Evolutionary conservation across 2,329 filamentous ascomycete genomes (phyloP).

Genomic region (Nemania sp.): DNA sequence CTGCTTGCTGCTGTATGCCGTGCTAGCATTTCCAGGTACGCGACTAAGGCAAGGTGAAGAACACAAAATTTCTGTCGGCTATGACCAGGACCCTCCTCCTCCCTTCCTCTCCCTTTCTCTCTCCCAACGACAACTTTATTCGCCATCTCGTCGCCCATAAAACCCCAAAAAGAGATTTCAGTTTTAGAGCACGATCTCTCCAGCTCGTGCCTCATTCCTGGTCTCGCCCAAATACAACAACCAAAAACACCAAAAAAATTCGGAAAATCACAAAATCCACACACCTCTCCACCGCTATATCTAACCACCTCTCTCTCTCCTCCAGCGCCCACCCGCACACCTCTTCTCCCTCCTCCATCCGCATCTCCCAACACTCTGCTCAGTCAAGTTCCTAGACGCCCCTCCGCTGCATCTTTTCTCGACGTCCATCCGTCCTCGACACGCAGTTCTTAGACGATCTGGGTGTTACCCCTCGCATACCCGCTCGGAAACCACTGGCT

Average conservation of each 20-base stretch:
- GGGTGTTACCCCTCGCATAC: slow-evolving; percentile 21
- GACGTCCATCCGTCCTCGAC: slow-evolving; percentile 15
- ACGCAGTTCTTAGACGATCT: slow-evolving; percentile 18
- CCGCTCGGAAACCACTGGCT: slow-evolving; percentile 20
- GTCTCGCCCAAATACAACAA: slow-evolving; percentile 58
- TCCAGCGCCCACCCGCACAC: slow-evolving; percentile 15
- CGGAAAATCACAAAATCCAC: slow-evolving; percentile 58
- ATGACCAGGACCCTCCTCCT: slow-evolving; percentile 35
- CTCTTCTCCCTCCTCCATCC: slow-evolving; percentile 4
- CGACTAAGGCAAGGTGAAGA: slow-evolving; percentile 33
- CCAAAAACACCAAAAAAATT: slow-evolving; percentile 62
- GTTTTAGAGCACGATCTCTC: slow-evolving; percentile 54
- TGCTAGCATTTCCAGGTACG: slow-evolving; percentile 20
- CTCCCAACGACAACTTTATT: slow-evolving; percentile 55
- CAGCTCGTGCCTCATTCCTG: slow-evolving; percentile 61
- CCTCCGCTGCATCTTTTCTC: slow-evolving; percentile 14
- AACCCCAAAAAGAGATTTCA: slow-evolving; percentile 55
- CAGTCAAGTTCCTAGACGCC: slow-evolving; percentile 4
- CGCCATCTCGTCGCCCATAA: slow-evolving; percentile 48
- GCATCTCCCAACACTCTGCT: slow-evolving; percentile 12
- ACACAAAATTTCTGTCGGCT: slow-evolving; percentile 41
- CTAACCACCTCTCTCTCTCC: slow-evolving; percentile 16
- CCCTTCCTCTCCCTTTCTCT: slow-evolving; percentile 46
- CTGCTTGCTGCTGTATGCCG: neutral
- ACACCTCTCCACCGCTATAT: slow-evolving; percentile 26